Evolutionary conservation across 768 basidiomycete species (phyloP), one percentile per base, ranked within the genome.

Genomic region (Gloeophyllum trabeum): DNA sequence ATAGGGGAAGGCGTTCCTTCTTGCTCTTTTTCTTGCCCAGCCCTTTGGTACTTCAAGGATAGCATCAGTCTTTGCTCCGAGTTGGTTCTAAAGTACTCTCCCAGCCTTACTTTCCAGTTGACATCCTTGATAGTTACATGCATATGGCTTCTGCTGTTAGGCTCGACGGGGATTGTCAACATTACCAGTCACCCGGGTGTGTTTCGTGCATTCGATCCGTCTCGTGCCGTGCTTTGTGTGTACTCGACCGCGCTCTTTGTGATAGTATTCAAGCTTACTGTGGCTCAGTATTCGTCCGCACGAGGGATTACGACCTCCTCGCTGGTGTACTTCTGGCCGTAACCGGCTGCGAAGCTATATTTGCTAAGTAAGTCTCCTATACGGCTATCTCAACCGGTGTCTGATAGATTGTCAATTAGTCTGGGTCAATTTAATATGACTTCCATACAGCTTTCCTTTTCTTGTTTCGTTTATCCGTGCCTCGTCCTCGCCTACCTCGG

Each of bases 281-380:
- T 21, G 28, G 24, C 23, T 24, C 43, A 79, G 76, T 74, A 13
- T 85, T 85, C 45, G 76, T 81, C 1, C 69, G 80, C 10, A 83
- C 79, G 1, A 61, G 58, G 41, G 56, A 81, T 44, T 83, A 74
- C 45, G 75, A 77, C 45, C 54, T 73, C 4, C 67, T 85, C 1
- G 65, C 76, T 5, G 81, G 80, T 24, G 67, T 84, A 1, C 59
- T 85, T 4, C 69, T 85, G 1, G 70, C 75, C 1, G 47, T 83
- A n/a, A 85, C 82, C 0, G 82, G 82, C 0, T 77, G 72, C 49
- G 81, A 83, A 53, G 78, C 77, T 1, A 60, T 79, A 37, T 79
- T 79, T 55, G 79, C 79, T 10, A 79, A 80, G 77, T 79, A 37
- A 22, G 69, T 60, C 19, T 5, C 22, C 3, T 10, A 18, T 19